Evolutionary conservation across 2,329 filamentous ascomycete genomes (phyloP), one percentile per base, ranked within the genome.

Genomic region (Pseudocercospora vitis): DNA sequence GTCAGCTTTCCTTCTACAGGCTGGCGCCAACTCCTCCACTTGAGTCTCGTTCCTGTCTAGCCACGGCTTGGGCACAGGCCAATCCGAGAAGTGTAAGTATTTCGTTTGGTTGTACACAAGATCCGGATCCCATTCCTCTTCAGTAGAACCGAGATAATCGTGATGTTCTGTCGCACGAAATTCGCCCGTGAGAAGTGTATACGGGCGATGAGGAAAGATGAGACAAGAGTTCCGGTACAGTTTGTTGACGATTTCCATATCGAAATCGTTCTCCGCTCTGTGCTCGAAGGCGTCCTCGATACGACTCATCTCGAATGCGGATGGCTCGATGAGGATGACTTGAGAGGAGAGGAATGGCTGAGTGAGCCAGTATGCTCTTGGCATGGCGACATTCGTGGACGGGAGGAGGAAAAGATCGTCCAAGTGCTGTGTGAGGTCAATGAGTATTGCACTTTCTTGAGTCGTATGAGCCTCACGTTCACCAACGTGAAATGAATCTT

Each of bases 361-460:
- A 23, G 11, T n/a, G 1, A 55, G 23, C 53, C 86, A 88, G 67
- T 89, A 88, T 11, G 85, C 86, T 26, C 82, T 80, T 1, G 86
- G 83, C 78, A 87, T 85, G 2, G 85, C 85, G 3, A 85, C 77
- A 1, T 79, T 73, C 1, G 79, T 76, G 1, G 73, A 66, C 0
- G 86, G 86, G 1, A 86, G 73, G 33, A 85, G 76, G 69, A 89
- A 89, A 0, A 89, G 75, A 50, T 88, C 84, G 60, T 89, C 86
- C 74, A 89, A n/a, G n/a, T n/a, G n/a, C n/a, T n/a, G n/a, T n/a
- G n/a, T n/a, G n/a, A n/a, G n/a, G n/a, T n/a, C n/a, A n/a, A n/a
- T n/a, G n/a, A n/a, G n/a, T n/a, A n/a, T n/a, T n/a, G n/a, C n/a
- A n/a, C n/a, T n/a, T n/a, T n/a, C n/a, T n/a, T n/a, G n/a, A n/a